Evolutionary conservation across 768 basidiomycete genomes (phyloP).

Genomic region (Boletus rubescentipes): DNA sequence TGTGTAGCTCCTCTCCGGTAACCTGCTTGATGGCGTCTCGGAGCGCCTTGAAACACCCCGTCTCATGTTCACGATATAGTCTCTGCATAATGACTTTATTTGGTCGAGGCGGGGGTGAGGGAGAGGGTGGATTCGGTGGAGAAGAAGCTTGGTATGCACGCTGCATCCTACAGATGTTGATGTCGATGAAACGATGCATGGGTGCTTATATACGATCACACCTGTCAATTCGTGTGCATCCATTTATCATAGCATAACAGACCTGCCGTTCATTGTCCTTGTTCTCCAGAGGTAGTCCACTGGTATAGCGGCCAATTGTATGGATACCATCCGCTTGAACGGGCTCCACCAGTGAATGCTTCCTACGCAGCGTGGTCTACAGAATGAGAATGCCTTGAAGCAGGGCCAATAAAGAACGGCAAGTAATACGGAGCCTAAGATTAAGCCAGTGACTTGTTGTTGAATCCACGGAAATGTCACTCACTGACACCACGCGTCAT

Average conservation of each 20-base stretch:
- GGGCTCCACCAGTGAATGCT: neutral
- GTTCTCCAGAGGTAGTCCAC: no score
- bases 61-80: slow-evolving; percentile 25
- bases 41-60: slow-evolving; percentile 14
- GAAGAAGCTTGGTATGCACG: neutral
- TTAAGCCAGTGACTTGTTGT: no score
- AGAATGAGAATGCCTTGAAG: no score
- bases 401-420: no score
- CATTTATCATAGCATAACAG: neutral
- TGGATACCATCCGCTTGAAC: neutral
- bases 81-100: slow-evolving; percentile 18
- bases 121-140: neutral
- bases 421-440: no score
- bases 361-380: no score
- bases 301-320: no score
- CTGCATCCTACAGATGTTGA: slow-evolving; percentile 3
- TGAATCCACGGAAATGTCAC: no score
- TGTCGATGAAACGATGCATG: neutral
- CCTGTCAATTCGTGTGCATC: no score
- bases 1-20: slow-evolving; percentile 16
- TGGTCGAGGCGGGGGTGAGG: neutral
- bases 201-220: neutral
- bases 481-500: neutral
- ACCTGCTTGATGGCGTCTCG: slow-evolving; percentile 15
- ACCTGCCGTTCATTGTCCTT: no score